Evolutionary conservation across 148 eudicot species (phyloP).

Genomic region (Vaccinium myrtillus): DNA sequence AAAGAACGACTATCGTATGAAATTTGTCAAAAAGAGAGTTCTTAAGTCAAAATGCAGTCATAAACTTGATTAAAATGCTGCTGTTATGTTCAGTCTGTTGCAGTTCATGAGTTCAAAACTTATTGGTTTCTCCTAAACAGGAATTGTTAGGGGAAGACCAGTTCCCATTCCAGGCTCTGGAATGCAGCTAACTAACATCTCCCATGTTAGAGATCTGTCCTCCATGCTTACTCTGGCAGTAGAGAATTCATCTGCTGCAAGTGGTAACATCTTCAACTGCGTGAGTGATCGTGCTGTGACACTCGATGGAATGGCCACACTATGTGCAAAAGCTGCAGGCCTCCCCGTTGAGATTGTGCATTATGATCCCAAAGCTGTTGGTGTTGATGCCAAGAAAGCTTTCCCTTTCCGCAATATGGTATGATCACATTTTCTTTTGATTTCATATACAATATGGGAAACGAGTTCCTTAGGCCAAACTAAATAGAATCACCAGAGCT

Average conservation of each 20-base stretch:
- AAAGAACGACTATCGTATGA: neutral
- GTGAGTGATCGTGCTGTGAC: slow-evolving; percentile 96
- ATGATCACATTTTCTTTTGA: slow-evolving; percentile 7
- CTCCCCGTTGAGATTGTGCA: slow-evolving; percentile 73
- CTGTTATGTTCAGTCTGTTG: neutral
- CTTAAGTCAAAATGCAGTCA: neutral
- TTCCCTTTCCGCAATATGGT: slow-evolving; percentile 97
- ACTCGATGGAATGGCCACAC: slow-evolving; percentile 83
- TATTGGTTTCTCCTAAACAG: slow-evolving; percentile 28
- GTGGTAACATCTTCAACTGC: slow-evolving; percentile 79
- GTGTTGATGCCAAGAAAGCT: slow-evolving; percentile 90
- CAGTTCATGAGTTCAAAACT: neutral
- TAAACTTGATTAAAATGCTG: no score
- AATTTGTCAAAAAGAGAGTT: neutral
- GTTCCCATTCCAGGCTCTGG: slow-evolving; percentile 92
- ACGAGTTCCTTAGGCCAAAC: neutral
- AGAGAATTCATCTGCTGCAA: slow-evolving; percentile 68
- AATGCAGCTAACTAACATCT: slow-evolving; percentile 86
- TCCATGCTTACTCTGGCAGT: slow-evolving; percentile 90
- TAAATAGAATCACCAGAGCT: neutral
- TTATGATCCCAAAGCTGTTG: slow-evolving; percentile 85
- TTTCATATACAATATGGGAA: neutral
- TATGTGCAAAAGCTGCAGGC: slow-evolving; percentile 88
- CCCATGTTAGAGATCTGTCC: slow-evolving; percentile 81
- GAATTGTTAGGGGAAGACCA: slow-evolving; percentile 84